A percentile compares a stretch with the other conserved stretches of the same genome.
Conservation (phyloP, 805 yeast species). For the Candida krabiensis region DNA sequence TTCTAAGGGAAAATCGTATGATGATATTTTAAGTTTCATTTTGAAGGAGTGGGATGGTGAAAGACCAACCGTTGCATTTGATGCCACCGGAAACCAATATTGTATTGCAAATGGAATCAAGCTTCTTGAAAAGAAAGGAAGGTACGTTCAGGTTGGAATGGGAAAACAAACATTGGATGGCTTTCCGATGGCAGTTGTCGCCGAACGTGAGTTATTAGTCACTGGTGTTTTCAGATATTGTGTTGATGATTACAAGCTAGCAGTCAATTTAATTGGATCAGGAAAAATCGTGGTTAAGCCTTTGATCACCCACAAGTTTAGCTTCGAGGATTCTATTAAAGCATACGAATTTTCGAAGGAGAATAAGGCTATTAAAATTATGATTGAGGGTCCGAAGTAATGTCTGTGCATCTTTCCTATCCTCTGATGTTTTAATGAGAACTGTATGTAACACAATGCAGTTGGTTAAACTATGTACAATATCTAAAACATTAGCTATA, state of each 20-base stretch:
- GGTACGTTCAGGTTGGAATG: slow-evolving; percentile 84
- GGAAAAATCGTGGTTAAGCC: slow-evolving; percentile 67
- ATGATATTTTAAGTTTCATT: slow-evolving; percentile 38
- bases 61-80: slow-evolving; percentile 58
- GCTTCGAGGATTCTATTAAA: slow-evolving; percentile 68
- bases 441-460: too few relatives aligned
- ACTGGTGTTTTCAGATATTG: slow-evolving; percentile 82
- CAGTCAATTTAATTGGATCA: slow-evolving; percentile 63
- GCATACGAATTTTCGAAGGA: slow-evolving; percentile 70
- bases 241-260: slow-evolving; percentile 71
- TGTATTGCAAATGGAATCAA: slow-evolving; percentile 71
- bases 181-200: slow-evolving; percentile 75
- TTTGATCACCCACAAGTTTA: slow-evolving; percentile 71
- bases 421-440: not conserved
- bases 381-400: slow-evolving; percentile 74
- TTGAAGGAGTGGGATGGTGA: slow-evolving; percentile 40
- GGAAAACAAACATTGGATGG: slow-evolving; percentile 60
- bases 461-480: not conserved
- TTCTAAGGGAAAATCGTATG: slow-evolving; percentile 47
- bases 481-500: slow-evolving; percentile 1
- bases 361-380: slow-evolving; percentile 73
- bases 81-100: slow-evolving; percentile 80
- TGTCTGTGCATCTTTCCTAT: not conserved
- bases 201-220: slow-evolving; percentile 65
- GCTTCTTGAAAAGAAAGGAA: slow-evolving; percentile 64